These are phyloP conservation scores for Trametopsis cervina DNA, from an alignment of 768 basidiomycete species.

Conservation along the genomic window DNA sequence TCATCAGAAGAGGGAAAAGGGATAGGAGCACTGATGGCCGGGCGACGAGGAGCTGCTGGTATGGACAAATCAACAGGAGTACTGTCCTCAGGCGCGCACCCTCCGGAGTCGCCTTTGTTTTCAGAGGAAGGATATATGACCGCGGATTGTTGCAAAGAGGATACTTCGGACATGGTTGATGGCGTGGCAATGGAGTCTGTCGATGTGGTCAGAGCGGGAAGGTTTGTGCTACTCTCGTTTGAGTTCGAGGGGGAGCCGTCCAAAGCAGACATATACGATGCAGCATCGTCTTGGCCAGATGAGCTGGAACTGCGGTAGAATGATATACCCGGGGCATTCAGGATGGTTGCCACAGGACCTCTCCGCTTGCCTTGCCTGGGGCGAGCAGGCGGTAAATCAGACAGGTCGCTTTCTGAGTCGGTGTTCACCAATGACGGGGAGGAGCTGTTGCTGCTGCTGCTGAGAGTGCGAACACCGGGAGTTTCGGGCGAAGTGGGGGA, in stretches of 20 bases:
- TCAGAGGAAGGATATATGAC: background rate
- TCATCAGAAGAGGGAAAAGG: slow-evolving; percentile 39
- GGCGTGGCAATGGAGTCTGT: slow-evolving; percentile 57
- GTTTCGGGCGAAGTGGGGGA: background rate
- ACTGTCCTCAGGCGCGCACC: background rate
- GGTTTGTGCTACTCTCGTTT: slow-evolving; percentile 22
- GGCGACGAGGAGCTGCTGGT: slow-evolving; percentile 7
- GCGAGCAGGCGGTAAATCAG: slow-evolving; percentile 1
- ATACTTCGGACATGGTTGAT: slow-evolving; percentile 45
- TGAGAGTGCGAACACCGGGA: background rate
- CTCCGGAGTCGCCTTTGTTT: background rate
- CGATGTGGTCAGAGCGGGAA: slow-evolving; percentile 44
- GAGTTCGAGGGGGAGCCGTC: slow-evolving; percentile 31
- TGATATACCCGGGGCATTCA: background rate
- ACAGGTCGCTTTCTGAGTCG: slow-evolving; percentile 2
- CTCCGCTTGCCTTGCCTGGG: background rate
- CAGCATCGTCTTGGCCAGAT: slow-evolving; percentile 19
- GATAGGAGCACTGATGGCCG: slow-evolving; percentile 8
- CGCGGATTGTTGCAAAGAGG: slow-evolving; percentile 11
- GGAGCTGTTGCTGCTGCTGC: background rate
- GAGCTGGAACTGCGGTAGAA: slow-evolving; percentile 5
- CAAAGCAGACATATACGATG: slow-evolving; percentile 23
- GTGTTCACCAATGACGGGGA: background rate
- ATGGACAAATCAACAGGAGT: slow-evolving; percentile 9
- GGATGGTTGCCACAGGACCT: slow-evolving; percentile 6